Evolutionary conservation across 2,329 filamentous ascomycete species (phyloP).

Genomic region (Clonostachys rhizophaga): DNA sequence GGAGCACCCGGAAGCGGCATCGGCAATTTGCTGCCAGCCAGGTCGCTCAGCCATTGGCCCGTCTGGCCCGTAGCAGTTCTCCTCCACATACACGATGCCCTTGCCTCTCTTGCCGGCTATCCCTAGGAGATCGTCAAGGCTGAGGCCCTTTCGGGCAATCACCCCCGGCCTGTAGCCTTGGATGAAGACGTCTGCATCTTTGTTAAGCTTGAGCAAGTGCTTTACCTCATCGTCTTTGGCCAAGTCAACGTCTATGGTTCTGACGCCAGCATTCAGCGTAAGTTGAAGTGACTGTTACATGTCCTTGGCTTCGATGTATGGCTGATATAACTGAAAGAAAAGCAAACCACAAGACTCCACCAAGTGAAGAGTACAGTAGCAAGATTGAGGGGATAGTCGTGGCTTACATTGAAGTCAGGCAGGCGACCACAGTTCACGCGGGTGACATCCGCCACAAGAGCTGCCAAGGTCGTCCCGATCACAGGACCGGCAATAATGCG

Average conservation of each 20-base stretch:
- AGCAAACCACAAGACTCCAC: too few species aligned
- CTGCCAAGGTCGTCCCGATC: constrained; percentile 33
- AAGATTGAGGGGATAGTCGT: too few species aligned
- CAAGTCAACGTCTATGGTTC: too few species aligned
- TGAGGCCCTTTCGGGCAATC: constrained; percentile 40
- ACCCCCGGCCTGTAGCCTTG: constrained; percentile 43
- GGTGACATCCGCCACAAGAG: constrained; percentile 41
- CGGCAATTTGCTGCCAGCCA: constrained; percentile 50
- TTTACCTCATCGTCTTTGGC: too few species aligned
- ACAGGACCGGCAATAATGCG: constrained; percentile 42
- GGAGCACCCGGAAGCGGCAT: constrained; percentile 10
- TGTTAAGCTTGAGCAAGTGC: constrained; percentile 29
- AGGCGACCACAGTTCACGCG: constrained; percentile 30
- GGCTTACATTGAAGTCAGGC: constrained; percentile 5
- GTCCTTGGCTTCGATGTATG: too few species aligned
- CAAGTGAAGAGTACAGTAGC: too few species aligned
- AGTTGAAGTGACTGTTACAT: too few species aligned
- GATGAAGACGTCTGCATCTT: constrained; percentile 43
- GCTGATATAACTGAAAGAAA: too few species aligned
- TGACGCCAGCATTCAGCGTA: too few species aligned
- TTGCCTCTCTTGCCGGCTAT: not conserved
- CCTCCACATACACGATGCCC: constrained; percentile 44
- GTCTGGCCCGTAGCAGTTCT: constrained; percentile 50
- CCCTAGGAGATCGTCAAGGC: constrained; percentile 37
- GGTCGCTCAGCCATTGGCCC: constrained; percentile 38